These are phyloP conservation scores for Mitragyna speciosa DNA, from an alignment of 257 asterid species.

Conservation along the genomic window DNA sequence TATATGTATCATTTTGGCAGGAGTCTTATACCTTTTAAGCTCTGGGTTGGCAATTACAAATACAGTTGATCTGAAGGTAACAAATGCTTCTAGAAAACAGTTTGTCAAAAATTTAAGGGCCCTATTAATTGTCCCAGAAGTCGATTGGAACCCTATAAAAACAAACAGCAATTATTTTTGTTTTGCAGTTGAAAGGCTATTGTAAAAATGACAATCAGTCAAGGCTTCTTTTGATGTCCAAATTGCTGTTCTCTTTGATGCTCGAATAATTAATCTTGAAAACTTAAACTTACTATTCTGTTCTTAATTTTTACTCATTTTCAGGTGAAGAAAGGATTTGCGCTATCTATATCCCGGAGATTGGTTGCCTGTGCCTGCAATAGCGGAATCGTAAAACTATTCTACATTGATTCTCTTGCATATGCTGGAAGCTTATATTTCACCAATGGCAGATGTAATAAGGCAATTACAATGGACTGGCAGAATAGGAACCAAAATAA, in stretches of 20 bases:
- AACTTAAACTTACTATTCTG: background rate
- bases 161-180: no score
- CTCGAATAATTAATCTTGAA: no score
- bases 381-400: constrained; percentile 60
- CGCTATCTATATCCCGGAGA: constrained; percentile 52
- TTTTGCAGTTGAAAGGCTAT: no score
- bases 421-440: constrained; percentile 54
- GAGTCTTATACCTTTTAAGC: constrained; percentile 55
- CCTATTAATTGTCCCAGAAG: background rate
- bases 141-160: background rate
- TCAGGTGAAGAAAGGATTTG: constrained; percentile 70
- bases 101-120: background rate
- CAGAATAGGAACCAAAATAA: constrained; percentile 26
- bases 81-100: background rate
- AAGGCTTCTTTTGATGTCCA: background rate
- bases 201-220: background rate
- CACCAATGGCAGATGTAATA: constrained; percentile 39
- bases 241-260: no score
- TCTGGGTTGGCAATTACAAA: constrained; percentile 44
- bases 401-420: constrained; percentile 37
- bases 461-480: constrained; percentile 34
- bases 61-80: constrained; percentile 64
- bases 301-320: constrained; percentile 11
- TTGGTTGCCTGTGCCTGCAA: constrained; percentile 77
- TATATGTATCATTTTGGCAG: constrained; percentile 31